Evolutionary conservation across 352 stramenopile species (phyloP).

Genomic region (Albugo laibachii): DNA sequence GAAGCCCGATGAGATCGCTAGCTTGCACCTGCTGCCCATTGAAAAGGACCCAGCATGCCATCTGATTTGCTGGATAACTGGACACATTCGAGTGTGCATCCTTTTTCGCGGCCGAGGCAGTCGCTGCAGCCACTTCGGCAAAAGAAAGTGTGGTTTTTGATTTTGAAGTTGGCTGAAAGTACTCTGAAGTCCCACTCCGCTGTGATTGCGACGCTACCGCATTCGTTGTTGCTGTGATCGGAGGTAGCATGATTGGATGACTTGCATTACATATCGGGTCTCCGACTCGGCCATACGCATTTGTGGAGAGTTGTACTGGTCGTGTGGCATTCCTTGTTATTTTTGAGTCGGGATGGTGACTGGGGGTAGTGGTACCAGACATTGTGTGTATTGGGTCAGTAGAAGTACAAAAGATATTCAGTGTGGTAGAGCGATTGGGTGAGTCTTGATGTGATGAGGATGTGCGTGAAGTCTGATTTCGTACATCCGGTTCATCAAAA

Average conservation of each 20-base stretch:
- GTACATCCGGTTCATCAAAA: no score
- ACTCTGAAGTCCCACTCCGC: no score
- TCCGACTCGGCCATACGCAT: neutral
- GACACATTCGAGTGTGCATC: neutral
- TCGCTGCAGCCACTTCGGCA: neutral
- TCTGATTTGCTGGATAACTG: neutral
- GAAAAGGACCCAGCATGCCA: slow-evolving; percentile 26
- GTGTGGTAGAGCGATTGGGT: neutral
- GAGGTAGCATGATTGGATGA: neutral
- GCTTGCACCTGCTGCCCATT: slow-evolving; percentile 51
- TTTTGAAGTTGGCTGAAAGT: neutral
- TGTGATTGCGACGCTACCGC: no score
- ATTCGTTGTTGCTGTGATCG: no score
- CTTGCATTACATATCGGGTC: neutral
- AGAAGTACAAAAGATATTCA: neutral
- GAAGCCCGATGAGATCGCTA: slow-evolving; percentile 53
- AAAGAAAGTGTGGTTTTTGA: neutral
- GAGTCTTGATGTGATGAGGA: neutral
- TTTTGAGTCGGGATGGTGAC: no score
- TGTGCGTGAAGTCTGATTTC: neutral
- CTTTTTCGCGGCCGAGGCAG: neutral
- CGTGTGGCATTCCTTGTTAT: no score
- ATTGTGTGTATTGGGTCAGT: neutral
- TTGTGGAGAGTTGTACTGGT: no score
- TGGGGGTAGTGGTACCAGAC: neutral